Evolutionary conservation across 148 eudicot species (phyloP), one percentile per base, ranked within the genome.

Genomic region (Arctostaphylos glauca): DNA sequence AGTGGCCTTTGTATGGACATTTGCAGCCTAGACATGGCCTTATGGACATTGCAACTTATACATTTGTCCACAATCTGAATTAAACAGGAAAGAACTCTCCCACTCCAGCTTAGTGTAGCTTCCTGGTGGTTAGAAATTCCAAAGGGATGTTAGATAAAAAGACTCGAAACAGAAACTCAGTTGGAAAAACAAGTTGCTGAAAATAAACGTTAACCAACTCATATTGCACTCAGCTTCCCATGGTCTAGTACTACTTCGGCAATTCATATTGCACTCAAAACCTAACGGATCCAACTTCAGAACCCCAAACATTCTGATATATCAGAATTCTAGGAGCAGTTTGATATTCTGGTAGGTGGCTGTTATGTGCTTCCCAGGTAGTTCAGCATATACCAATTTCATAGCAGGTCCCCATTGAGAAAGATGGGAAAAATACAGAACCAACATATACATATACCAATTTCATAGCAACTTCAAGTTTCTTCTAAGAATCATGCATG

Each of bases 1-100:
- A n/a, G n/a, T n/a, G n/a, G n/a, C n/a, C n/a, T n/a, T n/a, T n/a
- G n/a, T n/a, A n/a, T n/a, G n/a, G n/a, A n/a, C n/a, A n/a, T n/a
- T n/a, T n/a, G n/a, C n/a, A n/a, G n/a, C n/a, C n/a, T n/a, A n/a
- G n/a, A n/a, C n/a, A n/a, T n/a, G n/a, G n/a, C n/a, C n/a, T n/a
- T n/a, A n/a, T n/a, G n/a, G n/a, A n/a, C n/a, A n/a, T n/a, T n/a
- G n/a, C n/a, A n/a, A n/a, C n/a, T n/a, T n/a, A n/a, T n/a, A n/a
- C n/a, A n/a, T n/a, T n/a, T n/a, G n/a, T n/a, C n/a, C n/a, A n/a
- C n/a, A n/a, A n/a, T n/a, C n/a, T 82, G 98, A 94, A 58, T 98
- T 95, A 88, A 95, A 95, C 23, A 94, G 87, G 78, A 95, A 92
- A 78, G 90, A 89, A 77, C 98, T 98, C 81, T 92, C 41, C 98